Evolutionary conservation across 169 alveolate species (phyloP).

Genomic region (Cryptosporidium ubiquitum): DNA sequence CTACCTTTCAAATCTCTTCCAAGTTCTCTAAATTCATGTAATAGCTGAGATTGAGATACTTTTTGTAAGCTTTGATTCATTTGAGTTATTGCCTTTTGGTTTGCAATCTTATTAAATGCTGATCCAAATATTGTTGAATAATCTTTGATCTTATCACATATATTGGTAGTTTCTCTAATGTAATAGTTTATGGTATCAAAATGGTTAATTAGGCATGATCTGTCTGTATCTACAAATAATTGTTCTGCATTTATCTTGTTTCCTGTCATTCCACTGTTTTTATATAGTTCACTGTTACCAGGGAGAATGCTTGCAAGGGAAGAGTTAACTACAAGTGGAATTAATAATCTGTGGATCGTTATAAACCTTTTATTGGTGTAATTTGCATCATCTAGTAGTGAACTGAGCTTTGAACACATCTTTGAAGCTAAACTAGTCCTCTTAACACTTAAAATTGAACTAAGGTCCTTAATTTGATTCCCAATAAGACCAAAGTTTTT

Average conservation of each 20-base stretch:
- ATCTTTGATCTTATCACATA: constrained; percentile 35
- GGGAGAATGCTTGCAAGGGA: constrained; percentile 15
- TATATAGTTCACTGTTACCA: constrained; percentile 4
- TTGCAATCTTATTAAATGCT: constrained; percentile 53
- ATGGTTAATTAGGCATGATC: constrained; percentile 34
- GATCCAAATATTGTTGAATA: constrained; percentile 39
- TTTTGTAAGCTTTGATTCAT: constrained; percentile 11
- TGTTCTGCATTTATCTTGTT: not conserved
- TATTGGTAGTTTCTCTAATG: constrained; percentile 17
- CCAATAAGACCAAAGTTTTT: constrained; percentile 8
- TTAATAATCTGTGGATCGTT: constrained; percentile 17
- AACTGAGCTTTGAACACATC: constrained; percentile 20
- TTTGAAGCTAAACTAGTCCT: constrained; percentile 61
- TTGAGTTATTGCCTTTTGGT: constrained; percentile 22
- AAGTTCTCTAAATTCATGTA: constrained; percentile 60
- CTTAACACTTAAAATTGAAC: constrained; percentile 27
- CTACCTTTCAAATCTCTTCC: constrained; percentile 63
- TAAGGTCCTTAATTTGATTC: constrained; percentile 18
- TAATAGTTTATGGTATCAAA: constrained; percentile 23
- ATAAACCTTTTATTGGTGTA: not conserved
- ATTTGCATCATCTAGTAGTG: not conserved
- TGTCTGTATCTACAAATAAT: constrained; percentile 12
- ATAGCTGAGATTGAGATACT: constrained; percentile 55
- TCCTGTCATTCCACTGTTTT: not conserved
- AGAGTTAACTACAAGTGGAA: constrained; percentile 32